Evolutionary conservation across 805 yeast genomes (phyloP).

Genomic region (Pichia phayaonensis): DNA sequence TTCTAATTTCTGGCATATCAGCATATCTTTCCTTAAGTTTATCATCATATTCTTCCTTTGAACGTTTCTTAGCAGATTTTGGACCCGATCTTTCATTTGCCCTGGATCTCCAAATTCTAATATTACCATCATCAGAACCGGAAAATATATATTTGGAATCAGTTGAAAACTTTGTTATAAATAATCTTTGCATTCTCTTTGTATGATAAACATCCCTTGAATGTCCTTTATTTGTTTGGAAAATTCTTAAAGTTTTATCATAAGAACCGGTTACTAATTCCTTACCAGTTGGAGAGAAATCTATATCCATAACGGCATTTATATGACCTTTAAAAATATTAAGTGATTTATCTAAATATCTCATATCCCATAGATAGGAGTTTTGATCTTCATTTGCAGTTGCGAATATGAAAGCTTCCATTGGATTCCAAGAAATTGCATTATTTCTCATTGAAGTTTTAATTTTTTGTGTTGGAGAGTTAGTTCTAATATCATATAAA

Average conservation of each 20-base stretch:
- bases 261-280: conserved; percentile 93
- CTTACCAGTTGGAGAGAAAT: conserved; percentile 94
- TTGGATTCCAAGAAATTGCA: conserved; percentile 91
- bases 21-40: conserved; percentile 88
- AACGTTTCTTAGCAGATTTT: conserved; percentile 70
- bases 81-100: conserved; percentile 81
- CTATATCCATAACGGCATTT: conserved; percentile 90
- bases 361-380: conserved; percentile 91
- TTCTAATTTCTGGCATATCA: conserved; percentile 91
- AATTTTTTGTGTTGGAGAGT: conserved; percentile 87
- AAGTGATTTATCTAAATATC: conserved; percentile 73
- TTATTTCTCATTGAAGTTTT: conserved; percentile 78
- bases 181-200: conserved; percentile 94
- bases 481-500: conserved; percentile 82
- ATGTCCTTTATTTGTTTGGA: conserved; percentile 65
- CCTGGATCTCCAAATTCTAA: conserved; percentile 84
- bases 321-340: conserved; percentile 94
- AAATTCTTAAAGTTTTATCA: conserved; percentile 86
- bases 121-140: conserved; percentile 95
- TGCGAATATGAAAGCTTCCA: conserved; percentile 93
- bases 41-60: conserved; percentile 82
- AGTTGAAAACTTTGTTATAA: conserved; percentile 75
- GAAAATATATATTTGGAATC: conserved; percentile 81
- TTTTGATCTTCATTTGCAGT: conserved; percentile 93
- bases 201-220: conserved; percentile 95